These are phyloP conservation scores for Wickerhamiella infanticola DNA, from an alignment of 1,139 yeast genomes.

Conservation along the genomic window DNA sequence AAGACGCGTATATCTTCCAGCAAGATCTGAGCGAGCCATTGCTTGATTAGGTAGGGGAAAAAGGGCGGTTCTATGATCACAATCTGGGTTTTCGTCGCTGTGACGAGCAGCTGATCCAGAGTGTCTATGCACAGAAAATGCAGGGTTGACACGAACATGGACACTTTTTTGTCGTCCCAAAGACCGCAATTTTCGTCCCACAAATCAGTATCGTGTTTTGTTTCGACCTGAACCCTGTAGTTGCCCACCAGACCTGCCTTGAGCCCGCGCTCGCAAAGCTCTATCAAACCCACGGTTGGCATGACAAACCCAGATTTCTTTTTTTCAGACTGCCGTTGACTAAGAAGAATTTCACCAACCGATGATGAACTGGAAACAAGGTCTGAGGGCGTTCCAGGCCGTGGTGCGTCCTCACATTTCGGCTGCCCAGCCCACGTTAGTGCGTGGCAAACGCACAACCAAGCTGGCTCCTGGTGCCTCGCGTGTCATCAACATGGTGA, in stretches of 20 bases:
- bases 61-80: slow-evolving; percentile 15
- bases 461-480: slow-evolving; percentile 41
- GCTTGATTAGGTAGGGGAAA: slow-evolving; percentile 7
- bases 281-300: not conserved
- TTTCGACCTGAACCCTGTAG: not conserved
- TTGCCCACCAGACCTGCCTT: not conserved
- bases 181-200: not conserved
- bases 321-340: not conserved
- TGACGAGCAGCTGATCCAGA: slow-evolving; percentile 9
- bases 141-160: not conserved
- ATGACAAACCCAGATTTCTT: not conserved
- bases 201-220: not conserved
- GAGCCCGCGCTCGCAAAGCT: not conserved
- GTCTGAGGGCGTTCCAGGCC: not conserved
- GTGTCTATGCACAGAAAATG: slow-evolving; percentile 4
- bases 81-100: slow-evolving; percentile 6
- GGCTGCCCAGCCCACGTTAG: slow-evolving; percentile 6
- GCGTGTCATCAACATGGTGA: slow-evolving; percentile 38
- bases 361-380: not conserved
- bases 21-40: slow-evolving; percentile 9
- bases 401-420: slow-evolving; percentile 1
- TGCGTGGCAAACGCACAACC: slow-evolving; percentile 15
- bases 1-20: slow-evolving; percentile 13
- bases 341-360: not conserved
- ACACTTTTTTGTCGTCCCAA: not conserved